Evolutionary conservation across 495 filamentous ascomycete genomes (phyloP).

Genomic region (Echria macrotheca): DNA sequence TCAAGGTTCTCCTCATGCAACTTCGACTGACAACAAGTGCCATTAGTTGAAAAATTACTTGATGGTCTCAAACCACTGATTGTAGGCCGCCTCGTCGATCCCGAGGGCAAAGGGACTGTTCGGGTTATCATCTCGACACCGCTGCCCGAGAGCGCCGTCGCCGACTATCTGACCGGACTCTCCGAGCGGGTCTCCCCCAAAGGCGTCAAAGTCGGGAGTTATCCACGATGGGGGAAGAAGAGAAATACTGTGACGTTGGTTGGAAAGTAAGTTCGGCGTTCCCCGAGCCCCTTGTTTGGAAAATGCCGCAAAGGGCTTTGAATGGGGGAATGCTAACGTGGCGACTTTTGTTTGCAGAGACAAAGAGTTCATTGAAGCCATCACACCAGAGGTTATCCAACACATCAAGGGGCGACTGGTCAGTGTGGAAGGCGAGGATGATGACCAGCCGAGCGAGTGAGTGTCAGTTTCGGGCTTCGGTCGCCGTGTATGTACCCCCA

Average conservation of each 20-base stretch:
- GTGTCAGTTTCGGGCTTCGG: no score
- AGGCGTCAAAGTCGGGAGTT: conserved; percentile 93
- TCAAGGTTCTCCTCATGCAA: background rate
- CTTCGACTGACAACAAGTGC: background rate
- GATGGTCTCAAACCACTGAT: conserved; percentile 67
- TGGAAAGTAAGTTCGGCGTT: conserved; percentile 45
- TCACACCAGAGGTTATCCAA: conserved; percentile 45
- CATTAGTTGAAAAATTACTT: conserved; percentile 61
- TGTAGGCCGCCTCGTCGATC: conserved; percentile 63
- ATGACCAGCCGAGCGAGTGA: conserved; percentile 16
- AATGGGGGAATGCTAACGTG: conserved; percentile 2
- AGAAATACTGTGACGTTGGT: conserved; percentile 89
- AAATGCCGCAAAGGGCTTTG: background rate
- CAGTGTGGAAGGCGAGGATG: conserved; percentile 42
- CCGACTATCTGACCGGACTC: conserved; percentile 73
- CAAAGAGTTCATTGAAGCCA: conserved; percentile 42
- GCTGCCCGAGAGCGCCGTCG: conserved; percentile 76
- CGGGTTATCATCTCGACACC: conserved; percentile 82
- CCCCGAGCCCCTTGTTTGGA: background rate
- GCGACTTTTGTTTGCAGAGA: conserved; percentile 32
- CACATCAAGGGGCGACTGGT: conserved; percentile 43
- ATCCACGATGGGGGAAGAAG: conserved; percentile 85
- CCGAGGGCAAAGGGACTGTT: conserved; percentile 70
- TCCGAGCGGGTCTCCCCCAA: conserved; percentile 61
- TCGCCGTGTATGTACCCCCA: no score